phyloP scores from a whole-genome alignment of 129 eudicot species.

The Dittrichia graveolens region DNA sequence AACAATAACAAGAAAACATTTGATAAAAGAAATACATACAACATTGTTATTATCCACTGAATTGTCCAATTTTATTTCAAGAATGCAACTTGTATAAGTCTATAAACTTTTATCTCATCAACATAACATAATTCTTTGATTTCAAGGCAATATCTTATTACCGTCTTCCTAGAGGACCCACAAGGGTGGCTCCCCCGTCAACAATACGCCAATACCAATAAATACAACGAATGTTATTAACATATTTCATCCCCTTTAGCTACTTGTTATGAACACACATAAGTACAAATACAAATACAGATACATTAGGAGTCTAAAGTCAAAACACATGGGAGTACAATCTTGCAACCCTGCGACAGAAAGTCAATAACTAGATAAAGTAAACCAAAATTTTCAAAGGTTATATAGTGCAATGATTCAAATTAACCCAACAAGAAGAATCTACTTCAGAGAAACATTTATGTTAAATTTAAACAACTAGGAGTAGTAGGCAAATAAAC shows the following conservation, averaged over 20 bases:
- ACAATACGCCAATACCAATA: too few relatives aligned
- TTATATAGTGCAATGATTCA: conserved; percentile 15
- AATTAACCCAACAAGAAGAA: conserved; percentile 15
- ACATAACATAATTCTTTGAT: too few relatives aligned
- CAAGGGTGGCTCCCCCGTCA: too few relatives aligned
- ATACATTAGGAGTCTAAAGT: neutral
- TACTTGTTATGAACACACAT: neutral
- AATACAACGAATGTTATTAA: too few relatives aligned
- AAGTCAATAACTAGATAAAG: conserved; percentile 8
- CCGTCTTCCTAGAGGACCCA: too few relatives aligned
- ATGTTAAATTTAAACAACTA: conserved; percentile 26
- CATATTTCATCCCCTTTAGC: neutral
- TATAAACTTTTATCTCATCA: too few relatives aligned
- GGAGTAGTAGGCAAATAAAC: neutral
- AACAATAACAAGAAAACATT: too few relatives aligned
- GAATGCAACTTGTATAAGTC: too few relatives aligned
- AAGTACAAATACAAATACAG: neutral
- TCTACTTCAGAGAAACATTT: conserved; percentile 17
- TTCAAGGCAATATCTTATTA: too few relatives aligned
- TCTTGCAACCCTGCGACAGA: neutral
- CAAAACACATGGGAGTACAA: conserved; percentile 3
- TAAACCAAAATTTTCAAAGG: conserved; percentile 19
- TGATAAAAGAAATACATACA: too few relatives aligned
- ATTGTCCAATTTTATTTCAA: too few relatives aligned
- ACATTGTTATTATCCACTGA: too few relatives aligned